A percentile compares a stretch with the other conserved stretches of the same genome.
Evolutionary conservation across 306 rosid species (phyloP).

Genomic region (Mucuna pruriens): DNA sequence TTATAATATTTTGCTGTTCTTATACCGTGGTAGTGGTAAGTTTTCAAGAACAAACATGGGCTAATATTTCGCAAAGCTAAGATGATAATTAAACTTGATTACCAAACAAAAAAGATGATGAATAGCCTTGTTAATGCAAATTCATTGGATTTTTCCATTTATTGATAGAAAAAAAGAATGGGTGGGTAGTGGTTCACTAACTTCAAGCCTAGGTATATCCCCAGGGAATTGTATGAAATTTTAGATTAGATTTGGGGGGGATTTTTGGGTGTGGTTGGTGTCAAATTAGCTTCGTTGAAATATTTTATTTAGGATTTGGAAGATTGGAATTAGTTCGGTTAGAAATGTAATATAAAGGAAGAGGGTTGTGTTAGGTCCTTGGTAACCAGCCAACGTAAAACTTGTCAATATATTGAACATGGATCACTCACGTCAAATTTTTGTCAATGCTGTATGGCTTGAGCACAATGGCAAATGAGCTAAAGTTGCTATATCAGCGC

Average conservation of each 20-base stretch:
- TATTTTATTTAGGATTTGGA: slow-evolving; percentile 5
- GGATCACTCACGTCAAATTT: neutral
- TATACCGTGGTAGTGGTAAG: slow-evolving; percentile 15
- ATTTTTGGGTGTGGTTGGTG: slow-evolving; percentile 19
- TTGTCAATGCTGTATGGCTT: neutral
- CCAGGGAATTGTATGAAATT: slow-evolving; percentile 1
- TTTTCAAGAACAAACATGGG: slow-evolving; percentile 10
- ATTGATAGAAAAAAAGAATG: slow-evolving; percentile 1
- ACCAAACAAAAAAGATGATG: neutral
- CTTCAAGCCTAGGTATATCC: neutral
- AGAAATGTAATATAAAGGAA: neutral
- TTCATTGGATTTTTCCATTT: slow-evolving; percentile 22
- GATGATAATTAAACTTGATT: slow-evolving; percentile 25
- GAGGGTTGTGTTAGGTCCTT: neutral
- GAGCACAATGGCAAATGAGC: neutral
- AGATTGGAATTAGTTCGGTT: neutral
- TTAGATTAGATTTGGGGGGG: neutral
- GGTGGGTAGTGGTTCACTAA: neutral
- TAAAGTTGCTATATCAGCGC: neutral
- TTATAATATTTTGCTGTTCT: slow-evolving; percentile 34
- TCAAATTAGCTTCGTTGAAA: slow-evolving; percentile 16
- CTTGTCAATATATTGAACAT: neutral
- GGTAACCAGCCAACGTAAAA: neutral
- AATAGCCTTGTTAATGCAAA: slow-evolving; percentile 9
- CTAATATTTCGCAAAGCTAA: slow-evolving; percentile 13